Percentiles rank a stretch among this genome's conserved stretches.
phyloP scores from a whole-genome alignment of 139 green algal species.

The Tetradesmus lagerheimii region DNA sequence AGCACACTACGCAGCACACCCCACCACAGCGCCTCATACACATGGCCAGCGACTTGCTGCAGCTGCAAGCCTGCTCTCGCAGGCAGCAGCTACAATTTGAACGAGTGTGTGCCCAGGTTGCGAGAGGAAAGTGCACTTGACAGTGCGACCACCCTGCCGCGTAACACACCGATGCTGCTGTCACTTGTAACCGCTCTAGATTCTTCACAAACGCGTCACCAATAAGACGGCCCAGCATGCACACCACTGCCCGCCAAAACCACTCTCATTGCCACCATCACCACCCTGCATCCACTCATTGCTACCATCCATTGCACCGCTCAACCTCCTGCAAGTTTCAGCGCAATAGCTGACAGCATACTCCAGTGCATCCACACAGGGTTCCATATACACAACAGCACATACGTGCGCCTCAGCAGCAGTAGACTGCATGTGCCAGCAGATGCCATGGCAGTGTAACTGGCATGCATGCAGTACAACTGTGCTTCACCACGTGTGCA shows the following conservation, averaged over 20 bases:
- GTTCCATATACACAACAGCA: neutral
- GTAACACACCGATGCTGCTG: neutral
- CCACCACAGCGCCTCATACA: neutral
- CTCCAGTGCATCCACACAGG: neutral
- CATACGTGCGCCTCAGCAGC: neutral
- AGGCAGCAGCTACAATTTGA: too few species aligned
- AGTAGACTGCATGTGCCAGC: neutral
- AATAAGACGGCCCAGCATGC: neutral
- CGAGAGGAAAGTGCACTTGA: neutral
- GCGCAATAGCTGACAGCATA: neutral
- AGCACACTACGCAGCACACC: neutral
- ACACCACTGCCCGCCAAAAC: neutral
- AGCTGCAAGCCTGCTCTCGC: neutral
- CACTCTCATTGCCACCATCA: neutral
- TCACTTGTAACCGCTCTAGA: neutral
- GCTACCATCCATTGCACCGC: neutral
- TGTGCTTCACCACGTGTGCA: neutral
- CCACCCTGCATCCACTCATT: neutral
- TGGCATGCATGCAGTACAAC: neutral
- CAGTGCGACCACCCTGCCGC: neutral
- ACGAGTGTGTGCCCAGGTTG: too few species aligned
- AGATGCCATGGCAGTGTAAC: neutral
- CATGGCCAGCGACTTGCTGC: neutral
- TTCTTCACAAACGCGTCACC: neutral
- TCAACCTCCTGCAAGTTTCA: neutral